These are phyloP conservation scores for Cenococcum geophilum DNA, from an alignment of 495 filamentous ascomycete species.

Conservation along the genomic window DNA sequence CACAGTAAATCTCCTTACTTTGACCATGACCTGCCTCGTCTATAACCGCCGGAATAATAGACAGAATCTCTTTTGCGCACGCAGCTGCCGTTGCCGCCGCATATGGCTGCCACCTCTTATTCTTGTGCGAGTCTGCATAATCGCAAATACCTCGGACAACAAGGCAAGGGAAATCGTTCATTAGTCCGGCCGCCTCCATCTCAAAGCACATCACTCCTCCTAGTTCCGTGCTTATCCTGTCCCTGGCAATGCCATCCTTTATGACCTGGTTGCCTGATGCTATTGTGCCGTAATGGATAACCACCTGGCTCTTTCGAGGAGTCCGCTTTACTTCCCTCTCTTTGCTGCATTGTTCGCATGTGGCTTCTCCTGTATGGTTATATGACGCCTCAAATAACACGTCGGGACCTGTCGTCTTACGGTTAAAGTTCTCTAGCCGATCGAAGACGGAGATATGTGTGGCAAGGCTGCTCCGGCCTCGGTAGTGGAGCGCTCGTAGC, in stretches of 20 bases:
- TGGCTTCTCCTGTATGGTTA: neutral
- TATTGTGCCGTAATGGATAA: slow-evolving; percentile 27
- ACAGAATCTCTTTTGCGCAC: too few species aligned
- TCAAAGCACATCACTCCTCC: slow-evolving; percentile 21
- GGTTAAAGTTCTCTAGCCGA: neutral
- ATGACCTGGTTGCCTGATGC: slow-evolving; percentile 29
- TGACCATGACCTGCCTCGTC: neutral
- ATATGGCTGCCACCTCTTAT: too few species aligned
- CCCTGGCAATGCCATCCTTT: slow-evolving; percentile 12
- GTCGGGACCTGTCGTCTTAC: neutral
- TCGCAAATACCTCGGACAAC: slow-evolving; percentile 30
- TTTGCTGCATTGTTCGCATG: neutral
- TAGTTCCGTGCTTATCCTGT: slow-evolving; percentile 17
- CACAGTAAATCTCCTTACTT: neutral
- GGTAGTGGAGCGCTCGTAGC: neutral
- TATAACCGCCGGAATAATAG: slow-evolving; percentile 2
- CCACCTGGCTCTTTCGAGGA: slow-evolving; percentile 12
- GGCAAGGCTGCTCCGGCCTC: neutral
- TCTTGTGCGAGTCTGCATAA: slow-evolving; percentile 28
- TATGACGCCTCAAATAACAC: neutral
- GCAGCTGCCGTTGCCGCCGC: too few species aligned
- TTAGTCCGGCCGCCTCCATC: too few species aligned
- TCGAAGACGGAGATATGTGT: neutral
- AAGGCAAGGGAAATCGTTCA: slow-evolving; percentile 21
- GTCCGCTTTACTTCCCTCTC: neutral